These are phyloP conservation scores for Pseudozyma hubeiensis DNA, from an alignment of 1,284 basidiomycete species.

Conservation along the genomic window DNA sequence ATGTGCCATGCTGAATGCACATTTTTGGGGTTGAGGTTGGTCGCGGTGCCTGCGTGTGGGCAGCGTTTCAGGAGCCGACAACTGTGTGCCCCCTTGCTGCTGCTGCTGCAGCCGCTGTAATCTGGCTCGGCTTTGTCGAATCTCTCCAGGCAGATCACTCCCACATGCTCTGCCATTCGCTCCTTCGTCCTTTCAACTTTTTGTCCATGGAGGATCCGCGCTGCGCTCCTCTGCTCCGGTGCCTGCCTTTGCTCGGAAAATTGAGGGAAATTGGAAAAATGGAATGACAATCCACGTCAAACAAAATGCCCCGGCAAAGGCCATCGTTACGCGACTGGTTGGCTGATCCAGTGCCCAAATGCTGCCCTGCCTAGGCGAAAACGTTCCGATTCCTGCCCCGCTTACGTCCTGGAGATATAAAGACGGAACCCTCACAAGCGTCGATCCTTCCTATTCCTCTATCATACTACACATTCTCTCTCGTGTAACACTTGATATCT, in stretches of 20 bases:
- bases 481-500: background rate
- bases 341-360: background rate
- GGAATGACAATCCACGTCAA: slow-evolving; percentile 4
- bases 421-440: too few relatives aligned
- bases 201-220: background rate
- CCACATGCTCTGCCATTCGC: background rate
- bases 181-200: background rate
- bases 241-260: background rate
- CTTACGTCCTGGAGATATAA: too few relatives aligned
- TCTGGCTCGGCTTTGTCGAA: too few relatives aligned
- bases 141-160: too few relatives aligned
- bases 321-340: background rate
- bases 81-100: too few relatives aligned
- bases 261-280: background rate
- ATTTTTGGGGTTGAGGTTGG: too few relatives aligned
- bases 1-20: too few relatives aligned
- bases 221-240: slow-evolving; percentile 7
- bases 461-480: too few relatives aligned
- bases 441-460: too few relatives aligned
- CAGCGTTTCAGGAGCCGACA: too few relatives aligned
- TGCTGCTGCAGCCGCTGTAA: too few relatives aligned
- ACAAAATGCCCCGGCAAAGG: background rate
- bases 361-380: background rate
- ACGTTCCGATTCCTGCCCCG: background rate
- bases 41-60: too few relatives aligned